Evolutionary conservation across 495 filamentous ascomycete genomes (phyloP), one percentile per base, ranked within the genome.

Genomic region (Penicillium maclennaniae): DNA sequence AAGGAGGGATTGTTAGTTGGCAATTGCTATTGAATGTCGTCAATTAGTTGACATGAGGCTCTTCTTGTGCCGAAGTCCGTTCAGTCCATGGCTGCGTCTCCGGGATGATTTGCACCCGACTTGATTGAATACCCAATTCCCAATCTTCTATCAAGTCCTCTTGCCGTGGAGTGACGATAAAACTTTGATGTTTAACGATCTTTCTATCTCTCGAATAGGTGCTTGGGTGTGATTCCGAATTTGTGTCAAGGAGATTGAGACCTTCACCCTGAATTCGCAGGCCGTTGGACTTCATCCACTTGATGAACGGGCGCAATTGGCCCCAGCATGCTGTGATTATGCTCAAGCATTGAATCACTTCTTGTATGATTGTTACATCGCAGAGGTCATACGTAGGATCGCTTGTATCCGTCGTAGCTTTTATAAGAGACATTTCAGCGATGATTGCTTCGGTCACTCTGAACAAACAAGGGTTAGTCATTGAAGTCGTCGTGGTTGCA

Each of bases 311-410:
- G 19, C 61, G 62, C 26, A 68, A 49, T 45, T 68, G 65, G 12
- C 54, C 61, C 62, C 65, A 68, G 53, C 59, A 68, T 23, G 65
- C 65, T 4, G 65, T 61, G 9, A 65, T 50, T 21, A 64, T 60
- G 52, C 55, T 61, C 2, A 62, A 43, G 27, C 47, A 62, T 49
- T 68, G 60, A 15, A 59, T 50, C 14, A 55, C 40, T 27, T 54
- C 49, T 17, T 56, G 47, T 15, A 59, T 27, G 27, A 69, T 59
- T 7, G 60, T 61, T 9, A 59, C 12, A 1, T 56, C 38, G 23
- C 45, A 61, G 9, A 67, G 34, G 61, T 54, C 10, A 54, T 63
- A 60, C 16, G 58, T 64, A 4, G 65, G 58, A 21, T 68, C 63
- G 20, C 14, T 47, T 15, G 55, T 55, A 19, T 54, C 15, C 12